These are phyloP conservation scores for Globisporangium acanthophoron DNA, from an alignment of 352 stramenopile species.

Conservation along the genomic window DNA sequence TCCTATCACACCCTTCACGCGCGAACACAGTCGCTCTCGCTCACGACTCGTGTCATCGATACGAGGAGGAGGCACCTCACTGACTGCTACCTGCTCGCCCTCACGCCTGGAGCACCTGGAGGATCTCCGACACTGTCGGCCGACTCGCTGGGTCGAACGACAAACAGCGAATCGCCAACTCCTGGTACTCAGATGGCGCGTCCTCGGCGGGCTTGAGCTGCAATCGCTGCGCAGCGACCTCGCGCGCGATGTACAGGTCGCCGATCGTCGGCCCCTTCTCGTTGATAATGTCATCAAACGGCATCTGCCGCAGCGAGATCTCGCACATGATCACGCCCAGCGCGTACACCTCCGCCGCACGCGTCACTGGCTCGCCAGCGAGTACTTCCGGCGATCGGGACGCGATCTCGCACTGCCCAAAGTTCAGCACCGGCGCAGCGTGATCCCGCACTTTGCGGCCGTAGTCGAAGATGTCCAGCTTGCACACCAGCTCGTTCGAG, in stretches of 20 bases:
- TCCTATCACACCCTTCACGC: too few species aligned
- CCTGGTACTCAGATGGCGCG: constrained; percentile 35
- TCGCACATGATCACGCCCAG: constrained; percentile 74
- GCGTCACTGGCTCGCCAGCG: constrained; percentile 31
- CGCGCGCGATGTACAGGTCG: constrained; percentile 57
- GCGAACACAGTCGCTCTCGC: too few species aligned
- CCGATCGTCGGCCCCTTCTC: constrained; percentile 47
- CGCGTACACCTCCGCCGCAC: constrained; percentile 57
- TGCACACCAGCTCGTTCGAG: constrained; percentile 52
- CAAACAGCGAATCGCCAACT: constrained; percentile 36
- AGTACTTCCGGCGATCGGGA: constrained; percentile 57
- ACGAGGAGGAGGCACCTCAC: too few species aligned
- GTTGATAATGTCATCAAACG: constrained; percentile 39
- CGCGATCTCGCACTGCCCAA: constrained; percentile 51
- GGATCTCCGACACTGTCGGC: constrained; percentile 33
- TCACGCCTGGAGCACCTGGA: constrained; percentile 12
- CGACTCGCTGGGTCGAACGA: constrained; percentile 42
- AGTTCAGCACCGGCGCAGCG: constrained; percentile 32
- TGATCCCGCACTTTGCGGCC: constrained; percentile 41
- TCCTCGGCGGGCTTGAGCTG: constrained; percentile 36
- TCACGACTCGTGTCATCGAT: too few species aligned
- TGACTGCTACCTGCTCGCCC: too few species aligned
- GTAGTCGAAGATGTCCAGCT: constrained; percentile 76
- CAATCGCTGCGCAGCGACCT: constrained; percentile 38
- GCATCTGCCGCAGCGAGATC: constrained; percentile 36